phyloP scores from a whole-genome alignment of 257 asterid species.

The Jaltomata sinuosa region DNA sequence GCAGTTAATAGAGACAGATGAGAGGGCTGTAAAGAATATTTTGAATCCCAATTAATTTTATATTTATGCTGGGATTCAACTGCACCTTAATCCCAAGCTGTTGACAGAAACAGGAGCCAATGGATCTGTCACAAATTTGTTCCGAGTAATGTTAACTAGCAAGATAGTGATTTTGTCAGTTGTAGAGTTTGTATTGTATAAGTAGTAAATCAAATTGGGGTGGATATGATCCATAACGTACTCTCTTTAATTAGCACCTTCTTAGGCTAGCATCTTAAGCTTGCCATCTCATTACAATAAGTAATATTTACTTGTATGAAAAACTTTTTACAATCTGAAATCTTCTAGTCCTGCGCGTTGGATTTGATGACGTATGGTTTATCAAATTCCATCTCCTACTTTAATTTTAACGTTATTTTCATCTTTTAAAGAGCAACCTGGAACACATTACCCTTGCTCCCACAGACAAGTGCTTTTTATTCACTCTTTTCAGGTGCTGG shows the following conservation, averaged over 20 bases:
- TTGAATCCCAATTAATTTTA: not conserved
- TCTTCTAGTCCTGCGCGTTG: too few species aligned
- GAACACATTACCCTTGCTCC: not conserved
- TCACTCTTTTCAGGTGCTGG: not conserved
- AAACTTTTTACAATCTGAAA: too few species aligned
- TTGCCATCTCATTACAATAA: too few species aligned
- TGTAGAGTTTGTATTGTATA: too few species aligned
- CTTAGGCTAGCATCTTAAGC: too few species aligned
- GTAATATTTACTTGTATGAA: too few species aligned
- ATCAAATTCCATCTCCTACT: not conserved
- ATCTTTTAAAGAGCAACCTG: not conserved
- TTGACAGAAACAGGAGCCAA: not conserved
- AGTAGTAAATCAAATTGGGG: too few species aligned
- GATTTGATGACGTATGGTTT: too few species aligned
- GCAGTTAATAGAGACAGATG: conserved; percentile 30
- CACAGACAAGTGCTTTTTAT: too few species aligned
- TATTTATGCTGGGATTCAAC: not conserved
- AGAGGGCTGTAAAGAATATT: not conserved
- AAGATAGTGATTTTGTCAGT: too few species aligned
- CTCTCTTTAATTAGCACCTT: not conserved
- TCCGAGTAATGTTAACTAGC: not conserved
- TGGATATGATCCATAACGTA: too few species aligned
- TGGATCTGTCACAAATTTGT: not conserved
- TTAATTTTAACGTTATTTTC: not conserved
- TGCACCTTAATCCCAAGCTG: not conserved